Percentiles rank a stretch among this genome's conserved stretches.
These are phyloP conservation scores for sunflower (Helianthus annuus) DNA, from an alignment of 129 eudicot species.

Conservation along the genomic window HanXRQr2.0-SUNRISE NC_035448.2:119933037-119933536, in stretches of 20 bases:
- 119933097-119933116: slow-evolving; percentile 44
- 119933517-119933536: slow-evolving; percentile 1
- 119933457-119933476: slow-evolving; percentile 36
- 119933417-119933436: background rate
- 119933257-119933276: slow-evolving; percentile 16
- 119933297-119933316: slow-evolving; percentile 14
- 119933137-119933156: slow-evolving; percentile 49
- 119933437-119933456: slow-evolving; percentile 27
- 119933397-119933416: too few species aligned
- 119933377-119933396: too few species aligned
- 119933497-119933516: background rate
- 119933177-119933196: slow-evolving; percentile 53
- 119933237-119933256: slow-evolving; percentile 9
- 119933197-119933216: slow-evolving; percentile 46
- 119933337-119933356: background rate
- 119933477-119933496: slow-evolving; percentile 32
- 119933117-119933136: slow-evolving; percentile 40
- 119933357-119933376: too few species aligned
- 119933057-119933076: slow-evolving; percentile 49
- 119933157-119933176: slow-evolving; percentile 51
- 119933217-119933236: slow-evolving; percentile 34
- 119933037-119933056: slow-evolving; percentile 42
- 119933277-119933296: slow-evolving; percentile 38
- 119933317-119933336: background rate
- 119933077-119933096: slow-evolving; percentile 40